phyloP scores from a whole-genome alignment of 441 rosid species.

The Lagerstroemia fauriei region DNA sequence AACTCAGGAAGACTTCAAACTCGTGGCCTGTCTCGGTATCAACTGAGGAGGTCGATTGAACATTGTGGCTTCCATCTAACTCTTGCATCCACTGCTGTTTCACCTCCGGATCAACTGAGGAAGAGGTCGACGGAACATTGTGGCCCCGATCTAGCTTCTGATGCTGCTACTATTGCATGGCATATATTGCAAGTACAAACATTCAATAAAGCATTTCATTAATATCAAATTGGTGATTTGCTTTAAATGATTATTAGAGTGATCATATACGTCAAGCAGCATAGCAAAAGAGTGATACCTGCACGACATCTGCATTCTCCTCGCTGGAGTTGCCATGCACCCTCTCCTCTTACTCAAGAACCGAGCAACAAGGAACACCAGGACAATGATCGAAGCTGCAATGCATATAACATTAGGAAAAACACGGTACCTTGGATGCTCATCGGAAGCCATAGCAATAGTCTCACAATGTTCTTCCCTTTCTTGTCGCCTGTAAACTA shows the following conservation, averaged over 20 bases:
- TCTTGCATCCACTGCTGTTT: not conserved
- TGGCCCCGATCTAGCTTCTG: not conserved
- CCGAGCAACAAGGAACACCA: not conserved
- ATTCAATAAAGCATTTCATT: not conserved
- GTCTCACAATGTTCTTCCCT: not conserved
- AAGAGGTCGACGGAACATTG: not conserved
- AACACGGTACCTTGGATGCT: not conserved
- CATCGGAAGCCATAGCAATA: not conserved
- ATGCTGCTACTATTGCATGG: not conserved
- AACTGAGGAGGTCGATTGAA: not conserved
- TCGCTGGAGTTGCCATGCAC: not conserved
- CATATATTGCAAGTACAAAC: not conserved
- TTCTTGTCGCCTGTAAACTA: too few species aligned
- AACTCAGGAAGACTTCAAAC: constrained; percentile 1
- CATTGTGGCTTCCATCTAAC: not conserved
- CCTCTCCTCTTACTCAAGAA: not conserved
- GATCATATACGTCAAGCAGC: not conserved
- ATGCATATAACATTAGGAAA: not conserved
- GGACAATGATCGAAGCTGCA: not conserved
- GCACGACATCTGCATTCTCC: not conserved
- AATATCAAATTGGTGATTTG: not conserved
- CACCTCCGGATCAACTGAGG: not conserved
- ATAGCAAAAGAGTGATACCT: not conserved
- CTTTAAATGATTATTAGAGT: not conserved
- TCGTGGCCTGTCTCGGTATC: not conserved